Conservation (phyloP, 768 basidiomycete species). For the Pleurotus giganteus region DNA sequence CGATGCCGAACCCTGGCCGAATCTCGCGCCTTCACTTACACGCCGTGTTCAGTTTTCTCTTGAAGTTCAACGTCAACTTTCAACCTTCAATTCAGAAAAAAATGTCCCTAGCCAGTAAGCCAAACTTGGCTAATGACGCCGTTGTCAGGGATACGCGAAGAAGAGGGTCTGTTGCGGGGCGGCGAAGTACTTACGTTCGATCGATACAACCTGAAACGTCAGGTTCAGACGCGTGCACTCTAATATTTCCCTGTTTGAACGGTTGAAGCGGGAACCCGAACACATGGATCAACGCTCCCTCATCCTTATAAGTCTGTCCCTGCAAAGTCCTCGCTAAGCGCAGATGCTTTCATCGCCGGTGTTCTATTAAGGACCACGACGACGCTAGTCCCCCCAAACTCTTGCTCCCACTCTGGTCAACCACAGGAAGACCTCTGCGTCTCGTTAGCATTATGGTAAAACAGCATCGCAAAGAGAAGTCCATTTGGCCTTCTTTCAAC, state of each 20-base stretch:
- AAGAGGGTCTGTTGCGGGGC: neutral
- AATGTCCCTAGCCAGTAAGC: too few species aligned
- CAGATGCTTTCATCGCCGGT: too few species aligned
- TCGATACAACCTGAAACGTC: constrained; percentile 1
- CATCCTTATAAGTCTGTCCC: neutral
- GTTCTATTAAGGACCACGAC: too few species aligned
- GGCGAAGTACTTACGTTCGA: neutral
- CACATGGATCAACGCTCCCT: neutral
- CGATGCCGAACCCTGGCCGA: too few species aligned
- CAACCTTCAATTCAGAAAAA: too few species aligned
- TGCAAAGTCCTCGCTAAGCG: neutral
- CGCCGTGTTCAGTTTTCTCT: too few species aligned
- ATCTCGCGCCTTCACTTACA: too few species aligned
- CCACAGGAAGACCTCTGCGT: too few species aligned
- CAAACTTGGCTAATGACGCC: too few species aligned
- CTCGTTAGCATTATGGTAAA: constrained; percentile 3
- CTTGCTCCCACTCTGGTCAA: too few species aligned
- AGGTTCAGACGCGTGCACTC: neutral
- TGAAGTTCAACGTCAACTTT: too few species aligned
- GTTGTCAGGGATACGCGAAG: neutral
- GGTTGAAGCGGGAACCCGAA: neutral
- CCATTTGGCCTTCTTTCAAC: constrained; percentile 4
- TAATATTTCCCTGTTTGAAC: neutral
- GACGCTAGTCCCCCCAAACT: too few species aligned
- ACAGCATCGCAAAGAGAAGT: constrained; percentile 6